Evolutionary conservation across 139 green algal species (phyloP).

Genomic region (Coccomyxa sp.): DNA sequence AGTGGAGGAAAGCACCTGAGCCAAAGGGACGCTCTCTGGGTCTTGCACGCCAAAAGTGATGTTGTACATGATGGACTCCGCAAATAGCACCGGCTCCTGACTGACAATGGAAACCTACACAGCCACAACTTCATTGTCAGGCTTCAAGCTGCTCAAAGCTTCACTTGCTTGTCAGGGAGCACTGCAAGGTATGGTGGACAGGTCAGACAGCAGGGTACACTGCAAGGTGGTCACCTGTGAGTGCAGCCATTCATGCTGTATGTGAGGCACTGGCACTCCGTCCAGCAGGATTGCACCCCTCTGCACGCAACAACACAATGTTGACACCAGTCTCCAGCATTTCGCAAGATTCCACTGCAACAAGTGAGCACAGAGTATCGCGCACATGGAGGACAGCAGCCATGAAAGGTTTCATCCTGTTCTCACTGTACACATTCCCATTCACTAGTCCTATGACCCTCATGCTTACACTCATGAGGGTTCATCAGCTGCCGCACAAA

Average conservation of each 20-base stretch:
- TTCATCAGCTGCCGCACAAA: too few species aligned
- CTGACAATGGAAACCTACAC: constrained; percentile 57
- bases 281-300: constrained; percentile 19
- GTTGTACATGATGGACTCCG: constrained; percentile 27
- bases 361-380: too few species aligned
- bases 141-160: too few species aligned
- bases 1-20: constrained; percentile 13
- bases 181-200: constrained; percentile 32
- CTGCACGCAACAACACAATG: neutral
- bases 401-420: too few species aligned
- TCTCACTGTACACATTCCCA: too few species aligned
- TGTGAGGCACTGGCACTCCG: constrained; percentile 6
- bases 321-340: neutral
- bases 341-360: too few species aligned
- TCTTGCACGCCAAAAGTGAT: constrained; percentile 25
- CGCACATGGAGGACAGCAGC: too few species aligned
- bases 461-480: too few species aligned
- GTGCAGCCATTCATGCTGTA: constrained; percentile 35
- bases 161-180: too few species aligned
- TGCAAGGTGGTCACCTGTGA: constrained; percentile 21
- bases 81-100: constrained; percentile 86
- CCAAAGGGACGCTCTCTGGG: constrained; percentile 5
- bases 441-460: too few species aligned
- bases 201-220: neutral
- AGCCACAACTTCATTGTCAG: too few species aligned